Conservation (phyloP, 2,329 filamentous ascomycete genomes). For the Pseudocercospora musae region DNA sequence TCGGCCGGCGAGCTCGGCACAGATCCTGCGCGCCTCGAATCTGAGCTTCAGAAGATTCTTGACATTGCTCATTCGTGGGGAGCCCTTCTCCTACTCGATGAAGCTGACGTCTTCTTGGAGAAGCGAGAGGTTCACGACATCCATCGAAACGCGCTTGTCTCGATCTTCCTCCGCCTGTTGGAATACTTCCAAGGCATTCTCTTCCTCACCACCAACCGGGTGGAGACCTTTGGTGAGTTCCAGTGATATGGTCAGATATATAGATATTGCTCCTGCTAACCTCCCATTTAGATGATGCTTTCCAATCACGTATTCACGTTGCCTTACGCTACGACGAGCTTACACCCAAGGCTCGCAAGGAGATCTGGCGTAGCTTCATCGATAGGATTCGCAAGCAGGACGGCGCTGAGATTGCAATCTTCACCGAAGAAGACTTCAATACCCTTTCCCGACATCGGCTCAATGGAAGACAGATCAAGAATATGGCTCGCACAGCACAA, state of each 20-base stretch:
- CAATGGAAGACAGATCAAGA: conserved; percentile 79
- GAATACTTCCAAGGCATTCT: conserved; percentile 92
- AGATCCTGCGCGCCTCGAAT: conserved; percentile 69
- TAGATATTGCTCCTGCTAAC: not conserved
- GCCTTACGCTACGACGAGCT: conserved; percentile 77
- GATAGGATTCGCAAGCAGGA: conserved; percentile 66
- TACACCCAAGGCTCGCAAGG: conserved; percentile 66
- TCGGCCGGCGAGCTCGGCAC: conserved; percentile 79
- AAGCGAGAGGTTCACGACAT: conserved; percentile 79
- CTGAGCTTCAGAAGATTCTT: conserved; percentile 76
- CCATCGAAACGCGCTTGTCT: conserved; percentile 79
- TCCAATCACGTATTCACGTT: conserved; percentile 83
- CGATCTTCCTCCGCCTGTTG: conserved; percentile 78
- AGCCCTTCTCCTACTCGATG: conserved; percentile 78
- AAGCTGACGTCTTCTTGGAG: conserved; percentile 81
- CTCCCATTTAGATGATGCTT: conserved; percentile 66
- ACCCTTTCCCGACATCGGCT: conserved; percentile 64
- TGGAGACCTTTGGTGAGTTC: conserved; percentile 63
- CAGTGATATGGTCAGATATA: not conserved
- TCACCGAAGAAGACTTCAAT: conserved; percentile 66
- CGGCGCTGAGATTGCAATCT: conserved; percentile 57
- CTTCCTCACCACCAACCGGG: conserved; percentile 85
- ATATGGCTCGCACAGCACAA: conserved; percentile 78
- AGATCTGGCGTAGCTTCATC: conserved; percentile 82
- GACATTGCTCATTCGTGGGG: conserved; percentile 85